These are phyloP conservation scores for Mortierella sp. DNA, from an alignment of 371 early-diverging fungal genomes.

Conservation along the genomic window DNA sequence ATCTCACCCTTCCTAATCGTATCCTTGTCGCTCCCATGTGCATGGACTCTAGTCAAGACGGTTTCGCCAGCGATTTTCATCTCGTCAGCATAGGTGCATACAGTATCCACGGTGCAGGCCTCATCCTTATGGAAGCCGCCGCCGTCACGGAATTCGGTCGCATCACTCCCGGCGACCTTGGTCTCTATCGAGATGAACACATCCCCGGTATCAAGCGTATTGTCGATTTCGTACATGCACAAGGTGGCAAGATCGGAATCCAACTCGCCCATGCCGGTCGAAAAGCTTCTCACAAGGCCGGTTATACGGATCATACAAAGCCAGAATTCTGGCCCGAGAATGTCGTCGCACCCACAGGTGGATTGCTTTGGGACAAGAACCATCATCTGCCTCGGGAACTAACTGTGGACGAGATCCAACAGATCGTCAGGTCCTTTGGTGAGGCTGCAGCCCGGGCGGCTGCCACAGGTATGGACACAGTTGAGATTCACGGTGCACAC, in stretches of 20 bases:
- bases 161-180: slow-evolving; percentile 79
- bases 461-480: slow-evolving; percentile 85
- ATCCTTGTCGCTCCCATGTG: slow-evolving; percentile 86
- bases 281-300: slow-evolving; percentile 69
- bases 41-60: slow-evolving; percentile 60
- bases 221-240: slow-evolving; percentile 71
- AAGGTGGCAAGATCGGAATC: slow-evolving; percentile 71
- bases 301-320: slow-evolving; percentile 39
- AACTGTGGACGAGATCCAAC: slow-evolving; percentile 67
- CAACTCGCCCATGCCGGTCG: slow-evolving; percentile 90
- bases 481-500: slow-evolving; percentile 84
- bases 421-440: slow-evolving; percentile 69
- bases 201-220: slow-evolving; percentile 68
- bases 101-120: slow-evolving; percentile 79
- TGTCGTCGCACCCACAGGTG: slow-evolving; percentile 76
- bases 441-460: slow-evolving; percentile 76
- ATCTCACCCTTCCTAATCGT: slow-evolving; percentile 74
- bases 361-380: slow-evolving; percentile 57
- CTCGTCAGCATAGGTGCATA: slow-evolving; percentile 74
- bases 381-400: slow-evolving; percentile 70
- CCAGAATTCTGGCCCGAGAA: slow-evolving; percentile 82
- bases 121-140: slow-evolving; percentile 84
- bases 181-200: slow-evolving; percentile 85
- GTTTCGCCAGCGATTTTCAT: slow-evolving; percentile 69
- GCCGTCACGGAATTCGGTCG: slow-evolving; percentile 81